These are phyloP conservation scores for Nitzschia putrida DNA, from an alignment of 108 stramenopile genomes.

Conservation along the genomic window DNA sequence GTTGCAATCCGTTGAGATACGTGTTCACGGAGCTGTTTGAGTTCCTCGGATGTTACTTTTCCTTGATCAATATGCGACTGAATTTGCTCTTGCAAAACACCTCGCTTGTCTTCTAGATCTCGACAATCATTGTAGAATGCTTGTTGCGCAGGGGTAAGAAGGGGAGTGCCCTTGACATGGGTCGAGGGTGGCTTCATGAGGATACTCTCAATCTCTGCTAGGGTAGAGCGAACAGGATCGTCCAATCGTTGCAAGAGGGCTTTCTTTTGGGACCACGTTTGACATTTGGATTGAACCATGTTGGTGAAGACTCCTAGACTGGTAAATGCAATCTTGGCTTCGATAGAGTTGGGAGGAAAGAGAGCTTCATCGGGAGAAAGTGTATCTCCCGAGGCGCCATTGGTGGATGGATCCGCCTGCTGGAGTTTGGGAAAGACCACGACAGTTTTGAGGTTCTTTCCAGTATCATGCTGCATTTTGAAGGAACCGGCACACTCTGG, in stretches of 20 bases:
- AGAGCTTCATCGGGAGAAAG: conserved; percentile 2
- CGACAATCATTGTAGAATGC: conserved; percentile 72
- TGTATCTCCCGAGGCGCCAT: background rate
- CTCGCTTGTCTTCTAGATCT: conserved; percentile 65
- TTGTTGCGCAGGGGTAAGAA: conserved; percentile 68
- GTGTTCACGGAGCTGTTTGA: conserved; percentile 53
- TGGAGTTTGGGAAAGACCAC: conserved; percentile 87
- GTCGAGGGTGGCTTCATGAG: conserved; percentile 43
- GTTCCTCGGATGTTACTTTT: conserved; percentile 56
- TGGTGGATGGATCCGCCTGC: background rate
- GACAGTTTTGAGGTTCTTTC: conserved; percentile 91
- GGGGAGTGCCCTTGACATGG: conserved; percentile 41
- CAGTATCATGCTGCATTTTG: conserved; percentile 95
- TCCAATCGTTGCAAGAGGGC: conserved; percentile 40
- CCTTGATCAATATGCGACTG: conserved; percentile 76
- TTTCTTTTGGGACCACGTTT: conserved; percentile 88
- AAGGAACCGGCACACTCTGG: conserved; percentile 82
- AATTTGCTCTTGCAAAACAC: conserved; percentile 54
- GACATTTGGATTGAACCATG: conserved; percentile 63
- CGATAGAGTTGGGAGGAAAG: conserved; percentile 45
- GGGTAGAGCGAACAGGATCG: conserved; percentile 40
- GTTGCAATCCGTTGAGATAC: conserved; percentile 54
- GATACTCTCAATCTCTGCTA: conserved; percentile 67
- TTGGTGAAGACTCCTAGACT: conserved; percentile 66
- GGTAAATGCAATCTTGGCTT: conserved; percentile 66